Evolutionary conservation across 306 rosid species (phyloP).

Genomic region (Astragalus glycyphyllos): DNA sequence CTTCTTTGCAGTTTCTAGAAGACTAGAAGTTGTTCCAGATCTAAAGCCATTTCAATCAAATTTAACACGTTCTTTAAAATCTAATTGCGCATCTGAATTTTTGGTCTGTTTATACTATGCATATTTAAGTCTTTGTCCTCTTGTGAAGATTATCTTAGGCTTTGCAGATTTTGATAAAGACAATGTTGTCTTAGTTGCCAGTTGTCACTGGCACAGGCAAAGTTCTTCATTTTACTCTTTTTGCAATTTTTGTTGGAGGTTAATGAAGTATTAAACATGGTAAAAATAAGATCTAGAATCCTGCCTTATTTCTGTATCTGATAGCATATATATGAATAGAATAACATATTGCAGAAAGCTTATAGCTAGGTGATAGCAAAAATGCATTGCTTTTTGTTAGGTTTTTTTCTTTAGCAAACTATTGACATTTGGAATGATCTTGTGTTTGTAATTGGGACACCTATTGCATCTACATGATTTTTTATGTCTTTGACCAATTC

Average conservation of each 20-base stretch:
- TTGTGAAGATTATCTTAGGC: constrained; percentile 83
- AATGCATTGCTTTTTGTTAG: too few species aligned
- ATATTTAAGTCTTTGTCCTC: constrained; percentile 38
- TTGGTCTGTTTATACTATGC: not conserved
- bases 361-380: too few species aligned
- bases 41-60: too few species aligned
- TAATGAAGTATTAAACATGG: not conserved
- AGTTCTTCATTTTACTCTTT: constrained; percentile 51
- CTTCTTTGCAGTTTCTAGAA: too few species aligned
- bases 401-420: not conserved
- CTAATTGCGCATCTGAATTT: constrained; percentile 10
- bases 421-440: not conserved
- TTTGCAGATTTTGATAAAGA: constrained; percentile 79
- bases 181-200: constrained; percentile 78
- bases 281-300: constrained; percentile 22
- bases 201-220: constrained; percentile 87
- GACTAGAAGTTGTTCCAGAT: too few species aligned
- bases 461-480: not conserved
- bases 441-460: constrained; percentile 4
- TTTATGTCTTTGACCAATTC: constrained; percentile 1
- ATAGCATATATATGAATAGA: not conserved
- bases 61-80: too few species aligned
- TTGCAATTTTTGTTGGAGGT: not conserved
- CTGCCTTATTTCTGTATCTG: not conserved
- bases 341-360: too few species aligned